A percentile compares a stretch with the other conserved stretches of the same genome.
These are phyloP conservation scores for Vaucheria bursata DNA, from an alignment of 352 stramenopile species.

Conservation along the genomic window DNA sequence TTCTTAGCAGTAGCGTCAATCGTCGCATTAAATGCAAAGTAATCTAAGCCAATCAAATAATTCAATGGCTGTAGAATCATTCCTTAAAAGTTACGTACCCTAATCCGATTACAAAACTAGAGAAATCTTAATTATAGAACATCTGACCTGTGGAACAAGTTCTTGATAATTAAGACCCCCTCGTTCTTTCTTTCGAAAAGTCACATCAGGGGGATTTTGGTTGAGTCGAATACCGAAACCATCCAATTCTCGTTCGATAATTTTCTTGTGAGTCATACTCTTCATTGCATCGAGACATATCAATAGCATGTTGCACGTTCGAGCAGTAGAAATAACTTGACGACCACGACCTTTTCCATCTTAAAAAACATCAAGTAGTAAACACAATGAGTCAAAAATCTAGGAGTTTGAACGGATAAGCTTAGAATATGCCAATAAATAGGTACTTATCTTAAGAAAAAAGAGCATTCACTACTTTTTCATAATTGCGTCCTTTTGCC, in stretches of 20 bases:
- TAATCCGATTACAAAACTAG: too few species aligned
- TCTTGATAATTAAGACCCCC: constrained; percentile 95
- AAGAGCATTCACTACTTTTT: too few species aligned
- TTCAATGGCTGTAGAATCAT: too few species aligned
- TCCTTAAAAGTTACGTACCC: too few species aligned
- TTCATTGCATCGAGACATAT: constrained; percentile 86
- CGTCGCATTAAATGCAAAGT: too few species aligned
- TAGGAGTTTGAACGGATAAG: too few species aligned
- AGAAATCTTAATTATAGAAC: too few species aligned
- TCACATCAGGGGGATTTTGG: constrained; percentile 90
- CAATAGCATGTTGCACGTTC: constrained; percentile 95
- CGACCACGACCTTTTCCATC: constrained; percentile 81
- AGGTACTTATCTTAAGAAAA: too few species aligned
- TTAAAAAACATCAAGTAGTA: not conserved
- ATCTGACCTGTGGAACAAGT: constrained; percentile 57
- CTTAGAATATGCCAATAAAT: too few species aligned
- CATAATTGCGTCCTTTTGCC: too few species aligned
- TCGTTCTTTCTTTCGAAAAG: constrained; percentile 87
- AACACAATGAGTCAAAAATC: not conserved
- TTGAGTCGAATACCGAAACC: constrained; percentile 97
- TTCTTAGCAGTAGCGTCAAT: too few species aligned
- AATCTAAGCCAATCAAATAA: too few species aligned
- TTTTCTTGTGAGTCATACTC: constrained; percentile 92
- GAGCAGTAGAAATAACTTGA: constrained; percentile 83
- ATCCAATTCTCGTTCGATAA: constrained; percentile 96